Conservation (phyloP, 2,329 filamentous ascomycete species). For the Fusarium denticulatum region DNA sequence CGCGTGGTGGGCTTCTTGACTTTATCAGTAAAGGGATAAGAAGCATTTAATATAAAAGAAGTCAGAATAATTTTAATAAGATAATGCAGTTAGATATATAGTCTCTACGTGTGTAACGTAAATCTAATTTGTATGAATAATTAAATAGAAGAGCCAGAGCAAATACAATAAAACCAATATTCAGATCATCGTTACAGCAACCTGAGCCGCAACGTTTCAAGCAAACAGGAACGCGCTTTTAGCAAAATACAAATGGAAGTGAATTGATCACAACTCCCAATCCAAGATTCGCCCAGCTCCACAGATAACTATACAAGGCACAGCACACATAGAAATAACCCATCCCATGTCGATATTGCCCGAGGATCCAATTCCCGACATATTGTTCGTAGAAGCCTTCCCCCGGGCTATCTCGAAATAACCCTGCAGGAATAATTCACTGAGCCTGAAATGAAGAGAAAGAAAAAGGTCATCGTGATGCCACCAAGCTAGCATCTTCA, state of each 20-base stretch:
- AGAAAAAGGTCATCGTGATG: neutral
- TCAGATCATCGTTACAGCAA: neutral
- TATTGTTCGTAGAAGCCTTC: accelerated
- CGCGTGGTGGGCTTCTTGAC: neutral
- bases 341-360: no score
- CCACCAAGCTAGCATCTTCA: neutral
- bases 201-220: accelerated
- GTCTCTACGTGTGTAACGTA: accelerated
- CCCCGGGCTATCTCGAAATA: neutral
- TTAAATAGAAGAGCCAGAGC: no score
- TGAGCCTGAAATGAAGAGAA: neutral
- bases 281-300: neutral
- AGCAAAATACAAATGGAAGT: neutral
- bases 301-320: neutral
- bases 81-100: neutral
- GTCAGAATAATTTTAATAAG: accelerated
- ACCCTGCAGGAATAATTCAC: neutral
- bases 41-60: neutral
- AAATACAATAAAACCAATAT: neutral
- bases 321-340: neutral
- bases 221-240: neutral
- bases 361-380: no score
- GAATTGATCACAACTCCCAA: accelerated
- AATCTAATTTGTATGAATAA: accelerated
- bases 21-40: no score